These are phyloP conservation scores for Xylaria sp. DNA, from an alignment of 495 filamentous ascomycete species.

Conservation along the genomic window DNA sequence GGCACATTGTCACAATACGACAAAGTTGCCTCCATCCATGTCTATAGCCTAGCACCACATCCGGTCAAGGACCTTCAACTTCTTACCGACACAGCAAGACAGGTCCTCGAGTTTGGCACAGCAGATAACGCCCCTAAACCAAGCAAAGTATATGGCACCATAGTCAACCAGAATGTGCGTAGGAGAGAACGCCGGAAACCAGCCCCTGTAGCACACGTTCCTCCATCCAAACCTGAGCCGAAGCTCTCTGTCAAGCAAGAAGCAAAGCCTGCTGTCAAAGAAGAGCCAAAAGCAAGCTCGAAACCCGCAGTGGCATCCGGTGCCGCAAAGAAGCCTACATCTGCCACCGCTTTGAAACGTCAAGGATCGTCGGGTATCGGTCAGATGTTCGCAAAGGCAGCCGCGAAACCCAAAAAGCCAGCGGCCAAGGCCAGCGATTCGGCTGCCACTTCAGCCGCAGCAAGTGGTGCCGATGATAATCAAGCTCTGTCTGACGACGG, in stretches of 20 bases:
- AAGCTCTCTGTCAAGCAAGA: constrained; percentile 33
- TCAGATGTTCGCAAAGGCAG: constrained; percentile 84
- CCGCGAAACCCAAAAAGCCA: constrained; percentile 65
- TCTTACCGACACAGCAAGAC: constrained; percentile 72
- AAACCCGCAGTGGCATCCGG: constrained; percentile 41
- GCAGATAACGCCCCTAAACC: constrained; percentile 27
- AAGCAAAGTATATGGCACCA: constrained; percentile 37
- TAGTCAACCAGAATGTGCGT: constrained; percentile 47
- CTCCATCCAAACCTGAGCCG: constrained; percentile 29
- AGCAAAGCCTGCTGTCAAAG: constrained; percentile 42
- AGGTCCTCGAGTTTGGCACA: constrained; percentile 55
- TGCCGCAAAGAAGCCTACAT: constrained; percentile 48
- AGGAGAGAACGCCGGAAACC: constrained; percentile 46
- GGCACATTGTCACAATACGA: constrained; percentile 72
- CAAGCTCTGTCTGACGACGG: constrained; percentile 73
- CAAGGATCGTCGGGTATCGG: constrained; percentile 68
- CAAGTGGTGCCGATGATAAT: constrained; percentile 51
- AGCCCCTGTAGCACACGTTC: constrained; percentile 31
- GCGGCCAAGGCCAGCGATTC: constrained; percentile 50
- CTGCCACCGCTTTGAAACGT: constrained; percentile 60
- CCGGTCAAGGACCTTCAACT: constrained; percentile 77
- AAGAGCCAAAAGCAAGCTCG: constrained; percentile 41
- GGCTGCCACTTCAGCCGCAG: constrained; percentile 43
- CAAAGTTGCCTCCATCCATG: constrained; percentile 75
- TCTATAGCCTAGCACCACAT: constrained; percentile 83